Evolutionary conservation across 1,284 basidiomycete genomes (phyloP), one percentile per base, ranked within the genome.

Genomic region (Moniliella sp.): DNA sequence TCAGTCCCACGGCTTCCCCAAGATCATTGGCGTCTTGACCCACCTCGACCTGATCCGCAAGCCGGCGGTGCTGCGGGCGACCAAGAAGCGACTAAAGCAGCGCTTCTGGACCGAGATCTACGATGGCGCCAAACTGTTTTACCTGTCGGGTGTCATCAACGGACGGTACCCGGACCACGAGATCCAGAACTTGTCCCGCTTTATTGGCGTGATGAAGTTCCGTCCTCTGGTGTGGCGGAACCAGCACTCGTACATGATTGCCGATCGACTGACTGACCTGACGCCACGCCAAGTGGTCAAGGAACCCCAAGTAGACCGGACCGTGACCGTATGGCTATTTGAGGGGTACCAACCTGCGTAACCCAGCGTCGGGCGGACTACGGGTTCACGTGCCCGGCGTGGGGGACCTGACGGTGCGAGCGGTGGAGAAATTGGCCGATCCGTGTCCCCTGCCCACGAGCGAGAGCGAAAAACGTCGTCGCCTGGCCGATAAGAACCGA

Each of bases 81-180:
- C 83, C 32, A 99, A 97, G 67, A 94, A 93, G 59, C 66, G 76
- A 0, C 71, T 99, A 28, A 99, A 97, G 65, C 88, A 83, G 61
- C 79, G 91, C n/a, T 99, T 99, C 66, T 99, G 91, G 88, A 84
- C 88, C 0, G 91, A 99, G 62, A 93, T 97, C 11, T 94, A 94
- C 62, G 79, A 86, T 58, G 91, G 91, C 31, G 88, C 91, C 28
- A 97, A 94, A 61, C 74, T 99, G 11, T 97, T 97, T 66, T 94
- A 94, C 61, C 76, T 97, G 29, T 88, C 82, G 1, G 91, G 91
- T 11, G 83, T 99, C 27, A 72, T 97, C 48, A 97, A 99, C 50
- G 88, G 88, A 9, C 79, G 91, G 21, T 99, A 99, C 58, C 91
- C 91, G 14, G 91, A 99, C 62, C 74, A 73, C 15, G 91, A 97